phyloP scores from a whole-genome alignment of 331 rosid species.

The Cydonia oblonga region DNA sequence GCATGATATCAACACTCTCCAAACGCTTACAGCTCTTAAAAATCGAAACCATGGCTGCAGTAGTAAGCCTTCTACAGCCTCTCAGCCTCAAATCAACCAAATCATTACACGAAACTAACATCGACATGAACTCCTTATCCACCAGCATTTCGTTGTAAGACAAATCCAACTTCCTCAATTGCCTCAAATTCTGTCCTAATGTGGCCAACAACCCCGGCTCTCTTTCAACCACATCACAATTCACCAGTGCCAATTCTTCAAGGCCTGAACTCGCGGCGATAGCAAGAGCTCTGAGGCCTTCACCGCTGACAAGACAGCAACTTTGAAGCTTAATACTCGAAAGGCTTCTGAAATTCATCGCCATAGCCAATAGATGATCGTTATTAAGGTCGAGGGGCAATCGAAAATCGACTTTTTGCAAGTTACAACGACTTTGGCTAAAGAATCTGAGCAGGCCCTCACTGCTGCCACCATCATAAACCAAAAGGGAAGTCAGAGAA shows the following conservation, averaged over 20 bases:
- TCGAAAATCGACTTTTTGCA: conserved; percentile 56
- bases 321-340: conserved; percentile 59
- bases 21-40: conserved; percentile 48
- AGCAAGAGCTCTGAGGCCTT: conserved; percentile 57
- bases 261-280: conserved; percentile 33
- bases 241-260: conserved; percentile 64
- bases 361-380: conserved; percentile 43
- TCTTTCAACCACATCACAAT: conserved; percentile 76
- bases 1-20: conserved; percentile 49
- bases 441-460: conserved; percentile 56
- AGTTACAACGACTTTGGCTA: conserved; percentile 15
- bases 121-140: conserved; percentile 67
- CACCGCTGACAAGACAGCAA: conserved; percentile 68
- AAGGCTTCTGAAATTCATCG: conserved; percentile 33
- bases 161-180: conserved; percentile 59
- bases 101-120: conserved; percentile 48
- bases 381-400: conserved; percentile 77
- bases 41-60: conserved; percentile 28
- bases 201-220: conserved; percentile 69
- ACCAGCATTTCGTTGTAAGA: conserved; percentile 63
- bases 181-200: conserved; percentile 61
- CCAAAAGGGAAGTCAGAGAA: conserved; percentile 44
- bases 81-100: conserved; percentile 56
- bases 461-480: conserved; percentile 84
- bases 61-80: conserved; percentile 54